These are phyloP conservation scores for Gentiana dahurica DNA, from an alignment of 257 asterid genomes.

Conservation along the genomic window DNA sequence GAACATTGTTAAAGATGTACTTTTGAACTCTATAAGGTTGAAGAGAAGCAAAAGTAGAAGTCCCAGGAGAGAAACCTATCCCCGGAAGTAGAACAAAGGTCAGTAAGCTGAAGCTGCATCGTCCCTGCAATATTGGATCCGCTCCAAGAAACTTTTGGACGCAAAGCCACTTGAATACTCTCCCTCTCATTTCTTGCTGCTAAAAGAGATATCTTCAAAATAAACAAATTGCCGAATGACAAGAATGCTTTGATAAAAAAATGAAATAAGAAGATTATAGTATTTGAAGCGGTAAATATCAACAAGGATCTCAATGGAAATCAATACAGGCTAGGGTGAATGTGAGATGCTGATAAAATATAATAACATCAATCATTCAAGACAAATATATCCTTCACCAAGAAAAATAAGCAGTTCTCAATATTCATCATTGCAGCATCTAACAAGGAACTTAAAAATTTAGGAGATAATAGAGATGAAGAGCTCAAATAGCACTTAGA, in stretches of 20 bases:
- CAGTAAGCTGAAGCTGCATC: constrained; percentile 68
- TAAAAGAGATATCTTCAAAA: constrained; percentile 79
- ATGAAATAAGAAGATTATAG: too few species aligned
- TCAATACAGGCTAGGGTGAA: background rate
- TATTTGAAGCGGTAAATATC: too few species aligned
- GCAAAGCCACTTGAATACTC: constrained; percentile 79
- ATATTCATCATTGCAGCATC: too few species aligned
- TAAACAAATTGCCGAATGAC: constrained; percentile 24
- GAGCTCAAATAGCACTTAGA: background rate
- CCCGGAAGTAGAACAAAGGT: constrained; percentile 74
- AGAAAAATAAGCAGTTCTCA: background rate
- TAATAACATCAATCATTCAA: background rate
- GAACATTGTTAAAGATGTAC: constrained; percentile 10
- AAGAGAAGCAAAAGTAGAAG: constrained; percentile 6
- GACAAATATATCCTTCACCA: background rate
- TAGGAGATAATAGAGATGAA: background rate
- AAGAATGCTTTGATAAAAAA: constrained; percentile 5
- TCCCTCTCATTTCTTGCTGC: constrained; percentile 99
- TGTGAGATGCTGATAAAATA: background rate
- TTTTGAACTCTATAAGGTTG: constrained; percentile 7
- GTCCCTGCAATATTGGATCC: constrained; percentile 67
- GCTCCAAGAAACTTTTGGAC: constrained; percentile 95
- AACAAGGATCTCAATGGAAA: background rate
- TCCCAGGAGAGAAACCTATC: constrained; percentile 52
- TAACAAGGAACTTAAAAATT: too few species aligned